These are phyloP conservation scores for Protomyces inouyei DNA, from an alignment of 1,139 yeast species.

Conservation along the genomic window DNA sequence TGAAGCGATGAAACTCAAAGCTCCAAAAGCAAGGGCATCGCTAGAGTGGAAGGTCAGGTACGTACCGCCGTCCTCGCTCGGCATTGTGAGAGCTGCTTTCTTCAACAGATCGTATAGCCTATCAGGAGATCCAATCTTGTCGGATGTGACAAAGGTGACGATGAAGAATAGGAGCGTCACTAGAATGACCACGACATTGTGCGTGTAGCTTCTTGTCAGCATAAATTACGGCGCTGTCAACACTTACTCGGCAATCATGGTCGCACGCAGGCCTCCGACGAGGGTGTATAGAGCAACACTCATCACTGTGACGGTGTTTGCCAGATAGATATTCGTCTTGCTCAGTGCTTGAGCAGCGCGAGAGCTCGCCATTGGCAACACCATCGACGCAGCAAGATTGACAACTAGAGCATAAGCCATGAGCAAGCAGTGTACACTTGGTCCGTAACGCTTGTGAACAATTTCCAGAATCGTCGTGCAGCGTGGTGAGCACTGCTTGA, in stretches of 20 bases:
- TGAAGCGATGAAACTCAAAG: slow-evolving; percentile 34
- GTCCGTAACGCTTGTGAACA: slow-evolving; percentile 43
- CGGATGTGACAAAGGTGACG: slow-evolving; percentile 42
- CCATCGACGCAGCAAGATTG: slow-evolving; percentile 43
- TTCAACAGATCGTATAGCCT: slow-evolving; percentile 47
- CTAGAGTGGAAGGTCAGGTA: slow-evolving; percentile 48
- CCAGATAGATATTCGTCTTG: slow-evolving; percentile 43
- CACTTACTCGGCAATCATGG: slow-evolving; percentile 45
- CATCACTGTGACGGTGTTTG: slow-evolving; percentile 42
- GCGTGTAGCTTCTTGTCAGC: slow-evolving; percentile 39
- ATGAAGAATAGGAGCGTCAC: slow-evolving; percentile 42
- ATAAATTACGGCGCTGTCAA: neutral
- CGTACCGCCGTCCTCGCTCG: slow-evolving; percentile 49
- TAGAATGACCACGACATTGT: slow-evolving; percentile 44
- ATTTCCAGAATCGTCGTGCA: slow-evolving; percentile 46
- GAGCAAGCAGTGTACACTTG: slow-evolving; percentile 42
- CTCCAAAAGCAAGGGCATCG: slow-evolving; percentile 44
- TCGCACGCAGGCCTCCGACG: slow-evolving; percentile 48
- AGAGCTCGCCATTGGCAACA: slow-evolving; percentile 45
- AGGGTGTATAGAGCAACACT: slow-evolving; percentile 46
- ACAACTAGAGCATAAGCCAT: slow-evolving; percentile 44
- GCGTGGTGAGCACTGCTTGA: slow-evolving; percentile 43
- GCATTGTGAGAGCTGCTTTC: slow-evolving; percentile 39
- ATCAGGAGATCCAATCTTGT: slow-evolving; percentile 47
- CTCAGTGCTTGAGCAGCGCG: slow-evolving; percentile 40